These are phyloP conservation scores for Camellia japonica DNA, from an alignment of 148 eudicot genomes.

Conservation along the genomic window DNA sequence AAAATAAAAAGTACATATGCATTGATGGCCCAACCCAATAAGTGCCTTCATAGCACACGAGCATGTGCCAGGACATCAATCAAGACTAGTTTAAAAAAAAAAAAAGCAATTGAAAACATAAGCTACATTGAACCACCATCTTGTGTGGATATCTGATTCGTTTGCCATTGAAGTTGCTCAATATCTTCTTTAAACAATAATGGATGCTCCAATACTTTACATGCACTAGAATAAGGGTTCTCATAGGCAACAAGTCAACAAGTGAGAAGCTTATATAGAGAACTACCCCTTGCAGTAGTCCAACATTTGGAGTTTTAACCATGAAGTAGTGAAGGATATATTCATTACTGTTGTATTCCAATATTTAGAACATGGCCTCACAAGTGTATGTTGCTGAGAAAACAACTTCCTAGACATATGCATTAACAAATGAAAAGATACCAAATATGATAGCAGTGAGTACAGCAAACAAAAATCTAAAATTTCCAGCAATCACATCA, in stretches of 20 bases:
- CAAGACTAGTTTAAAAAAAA: background rate
- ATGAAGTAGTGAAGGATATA: background rate
- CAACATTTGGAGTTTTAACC: background rate
- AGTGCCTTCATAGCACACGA: background rate
- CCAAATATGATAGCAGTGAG: background rate
- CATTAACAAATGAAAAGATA: background rate
- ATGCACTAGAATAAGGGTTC: background rate
- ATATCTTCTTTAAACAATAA: background rate
- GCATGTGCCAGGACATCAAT: background rate
- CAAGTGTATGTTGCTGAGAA: background rate
- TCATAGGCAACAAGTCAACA: background rate
- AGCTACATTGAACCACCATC: background rate
- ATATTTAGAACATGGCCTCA: background rate
- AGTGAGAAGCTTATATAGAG: background rate
- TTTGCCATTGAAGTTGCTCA: background rate
- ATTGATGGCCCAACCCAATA: background rate
- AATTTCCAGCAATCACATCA: constrained; percentile 6
- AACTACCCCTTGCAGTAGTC: too few relatives aligned
- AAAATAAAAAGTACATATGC: too few relatives aligned
- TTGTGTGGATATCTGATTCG: background rate
- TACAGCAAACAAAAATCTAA: background rate
- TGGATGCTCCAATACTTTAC: background rate
- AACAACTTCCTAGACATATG: too few relatives aligned
- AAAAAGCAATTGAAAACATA: background rate
- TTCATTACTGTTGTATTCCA: background rate